Evolutionary conservation across 768 basidiomycete genomes (phyloP).

Genomic region (Asterophora parasitica): DNA sequence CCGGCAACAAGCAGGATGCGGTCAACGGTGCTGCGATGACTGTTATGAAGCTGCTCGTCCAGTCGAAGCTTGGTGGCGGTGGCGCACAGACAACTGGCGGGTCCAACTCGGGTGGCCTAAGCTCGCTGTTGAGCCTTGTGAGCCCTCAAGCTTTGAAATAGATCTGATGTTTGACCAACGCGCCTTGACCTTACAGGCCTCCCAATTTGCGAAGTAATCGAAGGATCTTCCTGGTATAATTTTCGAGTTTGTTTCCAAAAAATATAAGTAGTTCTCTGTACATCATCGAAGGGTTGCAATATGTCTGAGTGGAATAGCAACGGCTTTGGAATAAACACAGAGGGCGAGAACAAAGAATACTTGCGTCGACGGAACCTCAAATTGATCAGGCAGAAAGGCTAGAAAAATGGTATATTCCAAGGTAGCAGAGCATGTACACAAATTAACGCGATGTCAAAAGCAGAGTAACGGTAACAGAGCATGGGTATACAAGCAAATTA

Average conservation of each 20-base stretch:
- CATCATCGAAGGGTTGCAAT: too few relatives aligned
- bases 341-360: too few relatives aligned
- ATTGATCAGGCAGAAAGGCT: too few relatives aligned
- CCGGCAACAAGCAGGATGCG: constrained; percentile 66
- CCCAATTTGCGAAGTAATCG: constrained; percentile 19
- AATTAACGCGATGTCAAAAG: too few relatives aligned
- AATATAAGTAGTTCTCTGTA: too few relatives aligned
- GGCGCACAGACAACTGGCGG: constrained; percentile 34
- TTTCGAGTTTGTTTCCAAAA: too few relatives aligned
- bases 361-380: too few relatives aligned
- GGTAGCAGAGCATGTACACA: neutral
- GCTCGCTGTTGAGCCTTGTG: constrained; percentile 58
- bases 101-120: constrained; percentile 64
- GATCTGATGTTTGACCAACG: neutral
- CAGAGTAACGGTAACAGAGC: neutral
- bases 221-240: too few relatives aligned
- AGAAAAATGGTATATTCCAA: too few relatives aligned
- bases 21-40: constrained; percentile 84
- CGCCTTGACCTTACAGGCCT: constrained; percentile 19
- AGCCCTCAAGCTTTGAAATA: too few relatives aligned
- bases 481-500: neutral
- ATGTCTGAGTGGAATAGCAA: too few relatives aligned
- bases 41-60: constrained; percentile 76
- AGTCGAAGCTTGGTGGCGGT: constrained; percentile 52
- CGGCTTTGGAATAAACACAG: too few relatives aligned